Conservation (phyloP, 2,329 filamentous ascomycete species). For the Emergomyces pasteurianus region DNA sequence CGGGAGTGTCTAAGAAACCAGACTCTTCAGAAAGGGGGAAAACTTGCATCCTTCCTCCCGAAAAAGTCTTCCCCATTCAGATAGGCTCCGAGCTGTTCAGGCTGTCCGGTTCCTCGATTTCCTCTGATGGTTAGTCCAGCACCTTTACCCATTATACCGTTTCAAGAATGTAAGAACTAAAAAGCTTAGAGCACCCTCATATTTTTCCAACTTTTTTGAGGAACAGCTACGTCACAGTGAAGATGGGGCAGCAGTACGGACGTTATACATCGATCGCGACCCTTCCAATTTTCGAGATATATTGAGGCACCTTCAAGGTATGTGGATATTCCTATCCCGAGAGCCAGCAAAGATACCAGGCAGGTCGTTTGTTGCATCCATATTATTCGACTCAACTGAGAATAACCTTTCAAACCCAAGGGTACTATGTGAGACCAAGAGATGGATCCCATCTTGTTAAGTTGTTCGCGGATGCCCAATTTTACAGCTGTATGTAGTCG, state of each 20-base stretch:
- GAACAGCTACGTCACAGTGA: conserved; percentile 61
- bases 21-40: neutral
- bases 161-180: conserved; percentile 29
- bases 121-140: conserved; percentile 52
- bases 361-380: neutral
- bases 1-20: neutral
- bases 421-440: conserved; percentile 72
- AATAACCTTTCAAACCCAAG: conserved; percentile 18
- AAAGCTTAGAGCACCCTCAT: conserved; percentile 67
- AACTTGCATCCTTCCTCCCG: conserved; percentile 33
- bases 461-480: conserved; percentile 87
- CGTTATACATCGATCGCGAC: conserved; percentile 90
- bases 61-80: conserved; percentile 58
- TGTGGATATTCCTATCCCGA: neutral
- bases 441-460: conserved; percentile 83
- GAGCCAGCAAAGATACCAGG: neutral
- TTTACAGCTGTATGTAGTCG: conserved; percentile 60
- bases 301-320: conserved; percentile 70
- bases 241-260: conserved; percentile 51
- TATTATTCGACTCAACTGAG: neutral
- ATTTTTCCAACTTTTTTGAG: conserved; percentile 89
- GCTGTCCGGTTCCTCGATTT: conserved; percentile 57
- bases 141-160: neutral
- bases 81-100: conserved; percentile 58
- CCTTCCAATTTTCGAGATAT: conserved; percentile 83